Percentiles rank a stretch among this genome's conserved stretches.
These are phyloP conservation scores for Pseudonitzschia multistriata DNA, from an alignment of 108 stramenopile genomes.

Conservation along the genomic window DNA sequence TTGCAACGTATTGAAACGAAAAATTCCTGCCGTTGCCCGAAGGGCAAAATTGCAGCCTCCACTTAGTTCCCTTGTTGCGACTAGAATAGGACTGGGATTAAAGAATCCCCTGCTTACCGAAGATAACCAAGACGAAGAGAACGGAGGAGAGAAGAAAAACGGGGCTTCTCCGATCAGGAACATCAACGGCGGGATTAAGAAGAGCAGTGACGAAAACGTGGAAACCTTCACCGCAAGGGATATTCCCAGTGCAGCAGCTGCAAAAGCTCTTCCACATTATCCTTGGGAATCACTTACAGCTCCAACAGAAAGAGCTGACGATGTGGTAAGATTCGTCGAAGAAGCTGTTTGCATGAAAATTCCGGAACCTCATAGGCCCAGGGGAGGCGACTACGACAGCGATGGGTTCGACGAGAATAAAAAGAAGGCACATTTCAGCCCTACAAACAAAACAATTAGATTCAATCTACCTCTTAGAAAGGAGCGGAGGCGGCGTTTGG, in stretches of 20 bases:
- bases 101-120: constrained; percentile 22
- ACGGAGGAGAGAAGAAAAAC: constrained; percentile 6
- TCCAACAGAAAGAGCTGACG: constrained; percentile 64
- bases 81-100: constrained; percentile 75
- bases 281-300: constrained; percentile 43
- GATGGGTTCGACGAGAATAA: neutral
- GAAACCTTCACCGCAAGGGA: constrained; percentile 24
- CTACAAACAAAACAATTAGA: neutral
- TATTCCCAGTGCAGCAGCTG: constrained; percentile 14
- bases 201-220: constrained; percentile 17
- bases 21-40: constrained; percentile 60
- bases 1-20: constrained; percentile 69
- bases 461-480: constrained; percentile 17
- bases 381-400: neutral
- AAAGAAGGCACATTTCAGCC: neutral
- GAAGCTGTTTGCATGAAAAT: constrained; percentile 57
- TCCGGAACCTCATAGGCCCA: constrained; percentile 38
- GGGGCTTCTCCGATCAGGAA: constrained; percentile 3
- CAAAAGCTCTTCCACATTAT: constrained; percentile 22
- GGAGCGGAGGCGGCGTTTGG: constrained; percentile 36
- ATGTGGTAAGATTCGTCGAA: constrained; percentile 70
- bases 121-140: constrained; percentile 18
- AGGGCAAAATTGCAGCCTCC: constrained; percentile 78
- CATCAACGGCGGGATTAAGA: neutral
- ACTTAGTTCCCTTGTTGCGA: constrained; percentile 66